phyloP scores from a whole-genome alignment of 2,329 filamentous ascomycete species.

The Aspergillus hortae region DNA sequence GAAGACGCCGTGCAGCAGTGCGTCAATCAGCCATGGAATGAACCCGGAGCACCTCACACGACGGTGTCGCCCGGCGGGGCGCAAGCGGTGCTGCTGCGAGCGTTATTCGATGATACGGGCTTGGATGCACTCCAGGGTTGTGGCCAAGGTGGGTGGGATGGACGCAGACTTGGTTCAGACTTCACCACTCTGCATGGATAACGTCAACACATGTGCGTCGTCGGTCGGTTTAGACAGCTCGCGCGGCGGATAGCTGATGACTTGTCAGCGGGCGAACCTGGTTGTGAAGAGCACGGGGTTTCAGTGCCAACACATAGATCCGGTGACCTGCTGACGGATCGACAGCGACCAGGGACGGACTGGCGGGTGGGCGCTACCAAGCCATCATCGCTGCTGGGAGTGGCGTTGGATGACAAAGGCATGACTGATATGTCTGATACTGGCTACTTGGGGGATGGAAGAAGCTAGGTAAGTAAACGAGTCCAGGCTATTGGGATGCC shows the following conservation, averaged over 20 bases:
- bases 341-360: slow-evolving; percentile 17
- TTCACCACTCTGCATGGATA: slow-evolving; percentile 4
- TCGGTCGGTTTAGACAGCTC: slow-evolving; percentile 1
- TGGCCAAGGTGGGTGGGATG: too few species aligned
- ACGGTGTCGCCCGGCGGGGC: neutral
- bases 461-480: neutral
- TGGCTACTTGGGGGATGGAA: too few species aligned
- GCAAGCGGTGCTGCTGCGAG: neutral
- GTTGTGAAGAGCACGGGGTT: neutral
- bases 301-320: slow-evolving; percentile 34
- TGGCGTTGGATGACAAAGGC: too few species aligned
- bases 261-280: slow-evolving; percentile 9
- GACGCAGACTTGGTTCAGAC: neutral
- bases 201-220: slow-evolving; percentile 2
- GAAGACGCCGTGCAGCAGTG: neutral
- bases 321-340: slow-evolving; percentile 29
- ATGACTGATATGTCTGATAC: too few species aligned
- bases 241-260: slow-evolving; percentile 12
- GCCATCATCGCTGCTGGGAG: neutral
- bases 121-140: too few species aligned
- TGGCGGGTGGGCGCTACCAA: neutral
- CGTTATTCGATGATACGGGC: neutral
- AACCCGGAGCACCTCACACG: too few species aligned
- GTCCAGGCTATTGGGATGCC: neutral
- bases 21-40: too few species aligned